These are phyloP conservation scores for Cokeromyces recurvatus DNA, from an alignment of 371 early-diverging fungal genomes.

Conservation along the genomic window DNA sequence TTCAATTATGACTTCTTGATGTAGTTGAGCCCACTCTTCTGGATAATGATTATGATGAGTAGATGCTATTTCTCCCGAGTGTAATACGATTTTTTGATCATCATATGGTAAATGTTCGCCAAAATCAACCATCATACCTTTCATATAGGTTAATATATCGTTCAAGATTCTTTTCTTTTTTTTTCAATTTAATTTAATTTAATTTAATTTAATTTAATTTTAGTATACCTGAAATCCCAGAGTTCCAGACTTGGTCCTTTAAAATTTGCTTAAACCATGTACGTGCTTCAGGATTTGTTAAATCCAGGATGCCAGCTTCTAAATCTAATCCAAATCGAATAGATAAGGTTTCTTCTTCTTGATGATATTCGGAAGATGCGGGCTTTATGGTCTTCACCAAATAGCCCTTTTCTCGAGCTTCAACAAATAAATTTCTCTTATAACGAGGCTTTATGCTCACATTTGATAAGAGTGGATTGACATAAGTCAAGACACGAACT, in stretches of 20 bases:
- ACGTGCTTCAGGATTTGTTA: constrained; percentile 39
- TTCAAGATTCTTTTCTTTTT: not conserved
- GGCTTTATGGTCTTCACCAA: constrained; percentile 22
- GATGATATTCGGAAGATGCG: constrained; percentile 5
- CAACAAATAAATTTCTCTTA: constrained; percentile 28
- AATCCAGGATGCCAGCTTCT: constrained; percentile 35
- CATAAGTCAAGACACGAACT: constrained; percentile 30
- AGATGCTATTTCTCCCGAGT: constrained; percentile 14
- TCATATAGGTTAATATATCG: not conserved
- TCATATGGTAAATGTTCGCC: constrained; percentile 37
- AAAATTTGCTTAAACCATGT: constrained; percentile 38
- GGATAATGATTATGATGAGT: constrained; percentile 38
- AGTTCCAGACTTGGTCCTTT: constrained; percentile 28
- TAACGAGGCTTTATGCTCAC: constrained; percentile 14
- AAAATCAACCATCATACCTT: constrained; percentile 31
- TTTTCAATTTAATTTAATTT: not conserved
- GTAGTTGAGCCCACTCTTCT: constrained; percentile 27
- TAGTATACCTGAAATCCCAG: constrained; percentile 28
- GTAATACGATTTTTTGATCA: constrained; percentile 1
- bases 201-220: no score
- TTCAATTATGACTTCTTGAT: constrained; percentile 25
- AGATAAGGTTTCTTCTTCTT: constrained; percentile 2
- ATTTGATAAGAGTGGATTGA: constrained; percentile 39
- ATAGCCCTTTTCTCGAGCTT: constrained; percentile 30
- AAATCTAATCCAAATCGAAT: constrained; percentile 18